Evolutionary conservation across 192 early-diverging fungal genomes (phyloP), one percentile per base, ranked within the genome.

Genomic region (Linnemannia hyalina): DNA sequence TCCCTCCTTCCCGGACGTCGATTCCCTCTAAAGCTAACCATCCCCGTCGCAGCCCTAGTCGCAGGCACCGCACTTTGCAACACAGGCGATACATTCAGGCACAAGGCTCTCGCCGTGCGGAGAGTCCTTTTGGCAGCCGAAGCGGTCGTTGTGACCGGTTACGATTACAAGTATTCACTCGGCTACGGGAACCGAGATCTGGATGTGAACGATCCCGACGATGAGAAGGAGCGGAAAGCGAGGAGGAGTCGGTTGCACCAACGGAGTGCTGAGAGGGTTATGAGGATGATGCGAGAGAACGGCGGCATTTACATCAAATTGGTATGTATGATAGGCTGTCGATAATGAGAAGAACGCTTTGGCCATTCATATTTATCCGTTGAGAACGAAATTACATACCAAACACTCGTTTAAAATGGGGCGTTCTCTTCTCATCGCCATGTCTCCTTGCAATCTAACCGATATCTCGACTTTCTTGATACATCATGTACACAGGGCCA

Each of bases 161-260:
- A 76, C n/a, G 81, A 82, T 42, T 82, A 82, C 75, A 82, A 82
- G 75, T 82, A 72, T n/a, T 82, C 81, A 55, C 63, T 82, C 23
- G 52, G 57, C 65, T 77, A 76, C 41, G 81, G 75, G 13, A 82
- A 82, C 57, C 69, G 74, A 26, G 81, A 82, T 40, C 38, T 82
- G 20, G 68, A 82, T 0, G n/a, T 16, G 3, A 68, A 6, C 36
- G 70, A 82, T 72, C 75, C 81, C 23, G 75, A 82, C 29, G 81
- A 82, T 36, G 81, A 82, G 18, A 72, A 20, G 20, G 81, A 82
- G 23, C 15, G 81, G 9, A 40, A 49, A 42, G 41, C 29, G 9
- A 75, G 81, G 47, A 76, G 26, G 55, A 70, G 81, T 36, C 57
- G 70, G 32, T 75, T 82, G 1, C 81, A 82, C 52, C 71, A 82